Percentiles rank a stretch among this genome's conserved stretches.
phyloP scores from a whole-genome alignment of 129 eudicot genomes.

The Daucus carota region DNA sequence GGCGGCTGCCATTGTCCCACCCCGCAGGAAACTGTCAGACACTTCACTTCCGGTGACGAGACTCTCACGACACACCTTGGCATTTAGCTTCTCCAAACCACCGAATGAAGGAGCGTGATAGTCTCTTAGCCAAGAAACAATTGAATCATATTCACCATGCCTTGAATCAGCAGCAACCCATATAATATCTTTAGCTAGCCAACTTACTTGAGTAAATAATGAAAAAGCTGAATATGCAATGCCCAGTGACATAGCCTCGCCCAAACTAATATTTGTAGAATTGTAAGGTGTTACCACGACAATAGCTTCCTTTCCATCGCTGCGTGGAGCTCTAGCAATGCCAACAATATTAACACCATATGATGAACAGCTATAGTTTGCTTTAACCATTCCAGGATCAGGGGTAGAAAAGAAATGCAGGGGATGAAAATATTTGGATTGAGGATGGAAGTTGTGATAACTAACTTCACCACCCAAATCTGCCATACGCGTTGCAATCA shows the following conservation, averaged over 20 bases:
- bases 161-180: slow-evolving; percentile 96
- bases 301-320: slow-evolving; percentile 95
- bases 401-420: slow-evolving; percentile 65
- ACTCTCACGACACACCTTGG: slow-evolving; percentile 31
- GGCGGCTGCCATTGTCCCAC: slow-evolving; percentile 99
- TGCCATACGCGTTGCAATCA: slow-evolving; percentile 50
- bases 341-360: slow-evolving; percentile 71
- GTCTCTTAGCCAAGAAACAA: slow-evolving; percentile 84
- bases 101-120: slow-evolving; percentile 62
- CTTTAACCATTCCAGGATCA: slow-evolving; percentile 35
- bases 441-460: slow-evolving; percentile 62
- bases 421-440: slow-evolving; percentile 55
- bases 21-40: slow-evolving; percentile 55
- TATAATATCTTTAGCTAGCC: slow-evolving; percentile 96
- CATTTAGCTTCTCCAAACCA: slow-evolving; percentile 22
- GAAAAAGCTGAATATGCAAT: slow-evolving; percentile 67
- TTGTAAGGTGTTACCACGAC: slow-evolving; percentile 92
- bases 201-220: slow-evolving; percentile 62
- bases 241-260: slow-evolving; percentile 76
- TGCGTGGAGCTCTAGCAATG: slow-evolving; percentile 86
- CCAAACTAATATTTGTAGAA: slow-evolving; percentile 36
- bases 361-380: slow-evolving; percentile 43
- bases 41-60: slow-evolving; percentile 16
- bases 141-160: slow-evolving; percentile 68
- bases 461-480: slow-evolving; percentile 81